A percentile compares a stretch with the other conserved stretches of the same genome.
These are phyloP conservation scores for Cyclotella baltica DNA, from an alignment of 108 stramenopile species.

Conservation along the genomic window DNA sequence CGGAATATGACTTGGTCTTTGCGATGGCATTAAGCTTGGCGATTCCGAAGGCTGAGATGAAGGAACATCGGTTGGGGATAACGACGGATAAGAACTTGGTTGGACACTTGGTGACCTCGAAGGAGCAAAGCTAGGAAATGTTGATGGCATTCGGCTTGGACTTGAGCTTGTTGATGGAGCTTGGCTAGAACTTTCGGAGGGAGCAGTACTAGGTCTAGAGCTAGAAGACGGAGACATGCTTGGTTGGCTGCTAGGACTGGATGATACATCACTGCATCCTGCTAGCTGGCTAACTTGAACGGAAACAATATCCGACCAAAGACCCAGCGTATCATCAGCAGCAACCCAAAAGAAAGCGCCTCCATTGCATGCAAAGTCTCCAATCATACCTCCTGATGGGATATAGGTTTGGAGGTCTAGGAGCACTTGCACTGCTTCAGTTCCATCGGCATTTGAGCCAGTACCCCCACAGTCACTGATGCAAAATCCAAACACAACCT, in stretches of 20 bases:
- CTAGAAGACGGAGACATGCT: too few species aligned
- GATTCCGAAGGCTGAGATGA: background rate
- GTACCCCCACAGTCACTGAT: conserved; percentile 53
- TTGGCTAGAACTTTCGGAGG: background rate
- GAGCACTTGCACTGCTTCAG: conserved; percentile 50
- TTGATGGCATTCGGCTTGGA: background rate
- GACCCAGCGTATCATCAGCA: conserved; percentile 42
- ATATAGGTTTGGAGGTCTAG: conserved; percentile 24
- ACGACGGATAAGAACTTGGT: background rate
- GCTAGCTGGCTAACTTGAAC: conserved; percentile 14
- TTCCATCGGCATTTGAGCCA: conserved; percentile 30
- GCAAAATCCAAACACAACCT: conserved; percentile 65
- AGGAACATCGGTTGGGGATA: background rate
- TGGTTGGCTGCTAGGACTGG: background rate
- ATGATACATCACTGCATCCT: background rate
- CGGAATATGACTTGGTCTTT: background rate
- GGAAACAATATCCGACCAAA: conserved; percentile 45
- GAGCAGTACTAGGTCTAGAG: background rate
- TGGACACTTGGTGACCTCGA: background rate
- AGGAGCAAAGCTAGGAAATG: background rate
- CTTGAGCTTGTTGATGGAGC: background rate
- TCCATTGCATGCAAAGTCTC: conserved; percentile 51
- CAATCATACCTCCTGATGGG: background rate
- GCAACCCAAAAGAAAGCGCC: conserved; percentile 71
- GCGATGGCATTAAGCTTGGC: background rate